Evolutionary conservation across 2,329 filamentous ascomycete genomes (phyloP), one percentile per base, ranked within the genome.

Genomic region (Talaromyces sp.): DNA sequence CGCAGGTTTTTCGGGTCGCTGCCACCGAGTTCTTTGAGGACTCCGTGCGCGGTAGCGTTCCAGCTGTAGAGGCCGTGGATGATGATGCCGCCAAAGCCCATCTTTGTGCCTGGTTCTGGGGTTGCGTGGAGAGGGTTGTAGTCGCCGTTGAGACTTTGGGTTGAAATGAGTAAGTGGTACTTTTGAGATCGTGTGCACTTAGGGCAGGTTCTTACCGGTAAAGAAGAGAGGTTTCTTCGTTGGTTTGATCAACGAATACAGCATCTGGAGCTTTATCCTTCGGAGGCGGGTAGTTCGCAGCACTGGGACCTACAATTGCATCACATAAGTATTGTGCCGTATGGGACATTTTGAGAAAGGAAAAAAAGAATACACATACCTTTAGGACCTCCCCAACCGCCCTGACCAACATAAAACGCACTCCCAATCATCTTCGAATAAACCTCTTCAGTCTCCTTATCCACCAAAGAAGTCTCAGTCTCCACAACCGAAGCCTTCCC

Each of bases 111-210:
- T 0, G 91, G 89, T 75, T 91, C 89, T 11, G 91, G 91, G 17
- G 89, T 89, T 6, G 90, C 91, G 71, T 96, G 91, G 36, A 96
- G 85, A 28, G 91, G 92, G 78, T 96, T 96, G 77, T 96, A 96
- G 77, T 96, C 92, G 64, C 91, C 91, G 67, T 96, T 96, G 53
- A 96, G 82, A 62, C 90, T n/a, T n/a, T 83, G 62, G 70, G 68
- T 37, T 39, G 33, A 51, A n/a, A 11, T 36, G 31, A 56, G 53
- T 41, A 54, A 6, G 36, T 33, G 2, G 21, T 28, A 33, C 15
- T 46, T n/a, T 8, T 13, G 9, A 13, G 22, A 11, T n/a, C 6
- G 5, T 25, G 39, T 28, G 21, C 13, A 43, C 17, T 21, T 22
- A 17, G 33, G 15, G 13, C 17, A 10, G n/a, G 28, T 28, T 58